Base-by-base conservation (phyloP, 345 rosid genomes). In the Eucalyptus pauciflora region DNA sequence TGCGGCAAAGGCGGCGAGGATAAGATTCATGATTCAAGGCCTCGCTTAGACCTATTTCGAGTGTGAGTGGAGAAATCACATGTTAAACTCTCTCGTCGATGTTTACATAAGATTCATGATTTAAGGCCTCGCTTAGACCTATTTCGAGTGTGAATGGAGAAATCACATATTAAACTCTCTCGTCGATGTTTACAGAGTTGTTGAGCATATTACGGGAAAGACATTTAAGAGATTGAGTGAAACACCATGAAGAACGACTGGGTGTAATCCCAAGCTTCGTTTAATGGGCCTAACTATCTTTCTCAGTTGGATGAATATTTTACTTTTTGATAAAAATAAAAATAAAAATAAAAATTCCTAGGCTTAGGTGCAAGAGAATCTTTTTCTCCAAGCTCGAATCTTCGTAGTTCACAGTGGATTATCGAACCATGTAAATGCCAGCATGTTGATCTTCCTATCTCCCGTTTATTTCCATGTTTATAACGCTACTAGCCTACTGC, bases 321-420 rank as follows among this genome's bases (percentile, higher is more conserved):
- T 25, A 24, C 62, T 24, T 56, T 24, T 25, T 56, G 29, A 24
- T 24, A 24, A 56, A 56, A 24, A 56, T 9, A 22, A 22, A 56
- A 24, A 56, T 9, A 22, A 22, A 54, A 54, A 24, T 52, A 56
- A 22, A 56, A 1, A 56, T 9, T 24, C 62, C 0, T 0, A 1
- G 17, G 80, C 24, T 69, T 16, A 17, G 27, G 29, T 20, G 85
- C 7, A 2, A 37, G 85, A 76, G 85, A 76, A 41, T 52, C 48
- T 71, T 71, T 71, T 2, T 13, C 20, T 6, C 29, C 16, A 37
- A 37, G 83, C 46, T 76, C 24, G 5, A 37, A 18, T 18, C 27
- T 37, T 12, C 2, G 5, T 20, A 41, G 29, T 37, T 76, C 29
- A 41, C 24, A 10, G 5, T 20, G 48, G 22, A 37, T 76, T 41